These are phyloP conservation scores for Eucalyptus coolabah DNA, from an alignment of 345 rosid species.

Conservation along the genomic window DNA sequence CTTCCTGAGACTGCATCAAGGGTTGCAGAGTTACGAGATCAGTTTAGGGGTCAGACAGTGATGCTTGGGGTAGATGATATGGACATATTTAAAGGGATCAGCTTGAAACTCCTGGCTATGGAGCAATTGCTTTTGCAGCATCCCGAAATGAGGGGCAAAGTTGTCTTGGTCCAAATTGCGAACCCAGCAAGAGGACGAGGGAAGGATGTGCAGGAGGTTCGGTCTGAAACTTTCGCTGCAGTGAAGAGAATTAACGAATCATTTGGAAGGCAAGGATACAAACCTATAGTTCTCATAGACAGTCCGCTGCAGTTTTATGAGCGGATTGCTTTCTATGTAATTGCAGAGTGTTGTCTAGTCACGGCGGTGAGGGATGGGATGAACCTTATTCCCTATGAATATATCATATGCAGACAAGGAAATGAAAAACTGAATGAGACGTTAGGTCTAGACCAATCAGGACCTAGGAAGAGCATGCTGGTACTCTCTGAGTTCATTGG, in stretches of 20 bases:
- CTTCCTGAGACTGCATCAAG: conserved; percentile 64
- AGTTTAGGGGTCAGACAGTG: conserved; percentile 48
- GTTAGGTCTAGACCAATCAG: conserved; percentile 29
- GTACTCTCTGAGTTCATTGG: conserved; percentile 92
- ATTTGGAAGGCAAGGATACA: conserved; percentile 74
- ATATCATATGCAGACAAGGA: conserved; percentile 75
- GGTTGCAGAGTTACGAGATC: conserved; percentile 52
- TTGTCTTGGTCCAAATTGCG: conserved; percentile 89
- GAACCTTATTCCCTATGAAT: conserved; percentile 94
- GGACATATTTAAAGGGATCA: conserved; percentile 95
- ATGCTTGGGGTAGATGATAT: conserved; percentile 92
- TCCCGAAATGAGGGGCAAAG: conserved; percentile 51
- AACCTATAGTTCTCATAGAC: conserved; percentile 67
- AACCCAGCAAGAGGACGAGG: conserved; percentile 97
- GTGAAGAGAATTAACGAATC: conserved; percentile 61
- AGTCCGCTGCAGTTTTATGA: conserved; percentile 72
- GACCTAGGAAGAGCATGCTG: conserved; percentile 73
- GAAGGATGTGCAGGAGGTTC: conserved; percentile 75
- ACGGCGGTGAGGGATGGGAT: conserved; percentile 96
- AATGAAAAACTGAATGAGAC: conserved; percentile 51
- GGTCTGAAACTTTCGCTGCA: conserved; percentile 56
- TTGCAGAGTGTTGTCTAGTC: conserved; percentile 91
- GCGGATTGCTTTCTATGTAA: conserved; percentile 81
- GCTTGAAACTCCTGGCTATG: conserved; percentile 91
- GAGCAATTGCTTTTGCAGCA: conserved; percentile 79